Percentiles rank a stretch among this genome's conserved stretches.
Evolutionary conservation across 2,329 filamentous ascomycete species (phyloP).

Genomic region (Pestalotiopsis sp.): DNA sequence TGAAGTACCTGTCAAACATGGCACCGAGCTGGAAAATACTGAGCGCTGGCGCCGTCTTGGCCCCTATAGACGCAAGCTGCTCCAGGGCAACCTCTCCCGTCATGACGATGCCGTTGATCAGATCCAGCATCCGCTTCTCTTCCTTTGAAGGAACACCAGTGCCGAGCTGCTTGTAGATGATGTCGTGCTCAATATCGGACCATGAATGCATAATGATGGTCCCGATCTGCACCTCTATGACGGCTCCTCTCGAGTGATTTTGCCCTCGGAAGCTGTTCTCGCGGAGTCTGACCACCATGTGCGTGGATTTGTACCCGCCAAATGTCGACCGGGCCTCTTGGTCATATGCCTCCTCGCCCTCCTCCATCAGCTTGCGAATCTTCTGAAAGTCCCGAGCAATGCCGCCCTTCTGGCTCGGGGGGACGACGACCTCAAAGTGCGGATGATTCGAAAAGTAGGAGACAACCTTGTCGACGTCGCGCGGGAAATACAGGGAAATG

Average conservation of each 20-base stretch:
- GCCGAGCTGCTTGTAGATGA: slow-evolving; percentile 27
- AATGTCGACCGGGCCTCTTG: background rate
- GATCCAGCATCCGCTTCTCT: background rate
- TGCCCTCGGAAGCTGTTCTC: background rate
- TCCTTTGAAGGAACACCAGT: background rate
- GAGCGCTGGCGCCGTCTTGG: background rate
- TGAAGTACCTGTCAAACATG: too few relatives aligned
- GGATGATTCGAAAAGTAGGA: background rate
- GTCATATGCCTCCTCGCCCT: background rate
- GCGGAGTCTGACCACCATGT: background rate
- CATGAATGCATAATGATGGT: slow-evolving; percentile 28
- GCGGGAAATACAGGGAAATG: background rate
- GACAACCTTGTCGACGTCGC: background rate
- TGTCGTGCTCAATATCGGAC: slow-evolving; percentile 31
- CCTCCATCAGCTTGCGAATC: background rate
- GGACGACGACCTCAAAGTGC: background rate
- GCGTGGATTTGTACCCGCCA: background rate
- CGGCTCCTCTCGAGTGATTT: background rate
- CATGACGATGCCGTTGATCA: background rate
- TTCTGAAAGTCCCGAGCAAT: background rate
- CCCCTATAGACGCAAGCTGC: background rate
- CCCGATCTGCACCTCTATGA: slow-evolving; percentile 33
- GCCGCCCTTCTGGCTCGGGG: background rate
- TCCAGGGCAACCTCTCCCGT: background rate
- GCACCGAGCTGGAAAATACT: background rate